Conservation (phyloP, 176 grass and related monocot species). For the Alloteropsis semialata region DNA sequence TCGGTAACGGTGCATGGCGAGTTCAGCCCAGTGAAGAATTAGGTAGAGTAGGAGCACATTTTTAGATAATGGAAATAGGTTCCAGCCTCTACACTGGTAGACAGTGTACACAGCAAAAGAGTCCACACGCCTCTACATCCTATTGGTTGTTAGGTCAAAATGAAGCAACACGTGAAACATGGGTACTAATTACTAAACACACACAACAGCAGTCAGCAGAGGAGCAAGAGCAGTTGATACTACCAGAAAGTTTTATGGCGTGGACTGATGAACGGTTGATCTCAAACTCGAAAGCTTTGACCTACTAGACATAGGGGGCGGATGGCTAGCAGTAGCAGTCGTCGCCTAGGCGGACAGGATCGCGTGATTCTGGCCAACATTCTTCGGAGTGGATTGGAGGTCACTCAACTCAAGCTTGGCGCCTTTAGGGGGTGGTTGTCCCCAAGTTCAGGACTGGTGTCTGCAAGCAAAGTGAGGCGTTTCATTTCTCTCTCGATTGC, state of each 20-base stretch:
- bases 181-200: neutral
- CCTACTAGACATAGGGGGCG: neutral
- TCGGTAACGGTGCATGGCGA: neutral
- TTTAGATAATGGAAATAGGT: no score
- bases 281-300: neutral
- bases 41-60: neutral
- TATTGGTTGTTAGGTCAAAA: neutral
- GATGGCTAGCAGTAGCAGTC: neutral
- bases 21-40: neutral
- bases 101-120: no score
- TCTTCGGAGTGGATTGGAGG: conserved; percentile 25
- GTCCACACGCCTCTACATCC: no score
- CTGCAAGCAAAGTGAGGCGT: neutral
- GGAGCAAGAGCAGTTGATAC: neutral
- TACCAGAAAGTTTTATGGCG: neutral
- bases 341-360: conserved; percentile 33
- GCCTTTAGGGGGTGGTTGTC: neutral
- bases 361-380: conserved; percentile 38
- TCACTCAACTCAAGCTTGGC: neutral
- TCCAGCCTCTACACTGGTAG: no score
- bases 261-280: neutral
- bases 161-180: neutral
- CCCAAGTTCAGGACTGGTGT: conserved; percentile 29
- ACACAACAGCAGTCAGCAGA: neutral
- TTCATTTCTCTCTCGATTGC: no score